phyloP scores from a whole-genome alignment of 2,329 filamentous ascomycete species.

The Alternaria dauci region DNA sequence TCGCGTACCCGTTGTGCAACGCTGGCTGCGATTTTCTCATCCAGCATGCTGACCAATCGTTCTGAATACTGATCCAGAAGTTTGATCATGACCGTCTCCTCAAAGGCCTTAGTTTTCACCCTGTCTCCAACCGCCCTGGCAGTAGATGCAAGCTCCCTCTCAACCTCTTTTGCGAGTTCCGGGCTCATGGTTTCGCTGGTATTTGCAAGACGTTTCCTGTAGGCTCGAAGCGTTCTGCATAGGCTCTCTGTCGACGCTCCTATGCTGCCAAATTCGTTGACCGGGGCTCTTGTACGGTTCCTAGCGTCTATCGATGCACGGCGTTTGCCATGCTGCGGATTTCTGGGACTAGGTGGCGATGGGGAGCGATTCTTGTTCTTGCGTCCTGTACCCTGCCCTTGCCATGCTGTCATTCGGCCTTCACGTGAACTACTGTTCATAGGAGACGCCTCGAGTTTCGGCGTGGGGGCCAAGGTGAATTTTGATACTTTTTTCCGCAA shows the following conservation, averaged over 20 bases:
- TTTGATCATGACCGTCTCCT: constrained; percentile 58
- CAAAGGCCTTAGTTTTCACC: constrained; percentile 51
- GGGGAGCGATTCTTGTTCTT: constrained; percentile 52
- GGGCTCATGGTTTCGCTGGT: constrained; percentile 56
- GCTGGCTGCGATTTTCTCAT: constrained; percentile 68
- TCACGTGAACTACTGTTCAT: constrained; percentile 38
- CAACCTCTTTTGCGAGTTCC: constrained; percentile 62
- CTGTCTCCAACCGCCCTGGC: constrained; percentile 55
- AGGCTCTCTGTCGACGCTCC: constrained; percentile 62
- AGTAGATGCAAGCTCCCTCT: constrained; percentile 64
- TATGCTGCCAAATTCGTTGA: constrained; percentile 47
- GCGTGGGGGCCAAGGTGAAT: constrained; percentile 57
- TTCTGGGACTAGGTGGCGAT: constrained; percentile 52
- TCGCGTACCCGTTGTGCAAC: constrained; percentile 49
- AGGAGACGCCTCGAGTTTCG: constrained; percentile 56
- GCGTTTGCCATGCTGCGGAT: constrained; percentile 49
- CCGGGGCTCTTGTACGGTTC: constrained; percentile 55
- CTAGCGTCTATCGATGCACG: constrained; percentile 62
- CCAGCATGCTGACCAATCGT: constrained; percentile 73
- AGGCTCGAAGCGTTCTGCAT: constrained; percentile 64
- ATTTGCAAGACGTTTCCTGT: constrained; percentile 65
- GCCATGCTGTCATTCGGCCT: constrained; percentile 25
- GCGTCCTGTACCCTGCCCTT: constrained; percentile 31
- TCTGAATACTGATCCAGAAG: constrained; percentile 80
- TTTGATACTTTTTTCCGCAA: constrained; percentile 65